Base-by-base conservation (phyloP, 176 grass and related monocot genomes). In the Thinopyrum elongatum region DNA sequence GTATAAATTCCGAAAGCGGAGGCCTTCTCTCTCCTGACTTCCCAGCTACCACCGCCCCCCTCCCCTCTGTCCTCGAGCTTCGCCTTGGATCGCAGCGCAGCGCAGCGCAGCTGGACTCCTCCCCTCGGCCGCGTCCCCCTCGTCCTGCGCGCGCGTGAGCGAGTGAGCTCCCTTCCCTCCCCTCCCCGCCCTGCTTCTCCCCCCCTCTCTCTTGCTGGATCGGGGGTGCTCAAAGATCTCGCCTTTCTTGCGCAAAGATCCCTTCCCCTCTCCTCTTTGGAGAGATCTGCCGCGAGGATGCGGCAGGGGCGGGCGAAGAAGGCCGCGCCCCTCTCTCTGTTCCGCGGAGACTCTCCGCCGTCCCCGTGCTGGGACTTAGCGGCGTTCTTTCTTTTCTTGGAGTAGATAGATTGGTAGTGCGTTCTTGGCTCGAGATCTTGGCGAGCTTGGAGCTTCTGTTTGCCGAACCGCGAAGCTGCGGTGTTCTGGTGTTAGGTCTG, bases 231-330 rank as follows among this genome's bases (percentile, higher is more conserved):
- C 4, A 29, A 84, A 91, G 89, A 87, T 81, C 76, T 82, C 1
- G 57, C 12, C 61, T 84, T 87, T 62, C 76, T 28, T 29, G 44
- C 22, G 14, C 8, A 21, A 84, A 49, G 42, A 84, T 70, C 46
- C 70, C 28, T 27, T 33, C 42, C 65, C 16, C 13, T n/a, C 57
- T 87, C 41, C 41, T 42, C 10, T 74, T 0, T 14, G 41, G 30
- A 25, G 73, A 30, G 71, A 62, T 80, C 76, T 77, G 26, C 74
- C 60, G 34, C 0, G 29, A 80, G 60, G 71, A 86, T 76, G 87
- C 90, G 86, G 82, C 78, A 89, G 51, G 90, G 84, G 67, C 88
- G 83, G 82, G 82, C 42, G 78, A 90, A 84, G 77, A 83, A 87
- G 88, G 91, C 90, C 29, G 1, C 26, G 8, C 58, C n/a, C 38